These are phyloP conservation scores for Onygenales sp. DNA, from an alignment of 2,329 filamentous ascomycete genomes.

Conservation along the genomic window DNA sequence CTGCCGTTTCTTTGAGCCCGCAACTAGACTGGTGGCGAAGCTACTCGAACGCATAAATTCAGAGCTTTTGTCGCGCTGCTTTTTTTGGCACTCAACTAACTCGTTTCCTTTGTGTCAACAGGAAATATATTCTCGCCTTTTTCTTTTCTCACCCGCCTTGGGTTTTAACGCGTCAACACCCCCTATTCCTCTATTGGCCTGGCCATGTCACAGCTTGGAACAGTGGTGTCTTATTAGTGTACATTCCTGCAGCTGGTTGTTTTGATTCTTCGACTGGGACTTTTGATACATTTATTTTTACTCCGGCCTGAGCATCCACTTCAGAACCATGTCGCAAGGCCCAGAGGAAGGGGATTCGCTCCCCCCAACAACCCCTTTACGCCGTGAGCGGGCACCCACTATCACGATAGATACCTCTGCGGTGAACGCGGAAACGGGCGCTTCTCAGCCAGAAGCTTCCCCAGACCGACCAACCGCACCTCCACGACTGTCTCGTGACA, in stretches of 20 bases:
- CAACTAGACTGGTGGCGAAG: not conserved
- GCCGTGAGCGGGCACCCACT: constrained; percentile 40
- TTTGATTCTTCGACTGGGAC: not conserved
- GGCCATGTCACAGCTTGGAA: not conserved
- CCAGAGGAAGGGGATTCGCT: constrained; percentile 19
- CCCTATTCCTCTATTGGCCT: not conserved
- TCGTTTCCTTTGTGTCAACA: not conserved
- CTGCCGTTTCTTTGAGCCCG: not conserved
- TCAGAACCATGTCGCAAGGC: constrained; percentile 21
- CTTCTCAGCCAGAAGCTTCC: constrained; percentile 23
- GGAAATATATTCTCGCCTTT: not conserved
- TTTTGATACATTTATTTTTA: not conserved
- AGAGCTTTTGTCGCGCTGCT: not conserved
- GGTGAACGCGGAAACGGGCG: constrained; percentile 32
- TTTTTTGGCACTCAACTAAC: not conserved
- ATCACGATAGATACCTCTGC: constrained; percentile 50
- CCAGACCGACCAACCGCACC: constrained; percentile 27
- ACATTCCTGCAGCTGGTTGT: not conserved
- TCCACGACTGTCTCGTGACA: constrained; percentile 28
- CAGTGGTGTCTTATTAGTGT: not conserved
- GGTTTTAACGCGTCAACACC: too few species aligned
- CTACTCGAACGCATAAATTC: not conserved
- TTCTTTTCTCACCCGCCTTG: not conserved
- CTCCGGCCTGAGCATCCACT: not conserved
- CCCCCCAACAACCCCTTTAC: constrained; percentile 23